Percentiles rank a stretch among this genome's conserved stretches.
Evolutionary conservation across 371 early-diverging fungal genomes (phyloP).

Genomic region (Mortierella sp.): DNA sequence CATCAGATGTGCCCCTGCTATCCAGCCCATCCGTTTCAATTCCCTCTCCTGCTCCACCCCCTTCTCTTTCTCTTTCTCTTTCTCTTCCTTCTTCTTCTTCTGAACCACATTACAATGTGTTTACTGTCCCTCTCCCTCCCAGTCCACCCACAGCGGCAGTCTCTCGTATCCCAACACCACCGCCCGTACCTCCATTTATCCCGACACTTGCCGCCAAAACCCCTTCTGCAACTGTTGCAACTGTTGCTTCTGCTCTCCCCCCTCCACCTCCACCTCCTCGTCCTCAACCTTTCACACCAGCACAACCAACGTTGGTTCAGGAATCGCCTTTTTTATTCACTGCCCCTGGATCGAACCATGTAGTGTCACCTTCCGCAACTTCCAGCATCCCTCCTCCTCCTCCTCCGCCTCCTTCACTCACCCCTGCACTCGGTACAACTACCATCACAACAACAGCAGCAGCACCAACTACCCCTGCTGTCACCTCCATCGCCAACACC

Average conservation of each 20-base stretch:
- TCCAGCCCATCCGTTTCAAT: background rate
- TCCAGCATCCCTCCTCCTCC: conserved; percentile 9
- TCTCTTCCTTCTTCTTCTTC: background rate
- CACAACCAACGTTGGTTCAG: background rate
- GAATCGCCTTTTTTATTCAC: background rate
- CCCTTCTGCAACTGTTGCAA: background rate
- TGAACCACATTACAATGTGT: background rate
- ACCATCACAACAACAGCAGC: background rate
- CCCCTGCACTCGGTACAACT: background rate
- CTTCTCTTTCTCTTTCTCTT: background rate
- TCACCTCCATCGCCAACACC: background rate
- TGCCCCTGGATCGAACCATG: conserved; percentile 6
- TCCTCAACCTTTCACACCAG: conserved; percentile 4
- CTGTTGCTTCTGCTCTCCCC: background rate
- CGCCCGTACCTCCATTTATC: conserved; percentile 10
- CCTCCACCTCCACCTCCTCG: conserved; percentile 13
- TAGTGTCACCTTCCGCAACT: background rate
- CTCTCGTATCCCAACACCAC: background rate
- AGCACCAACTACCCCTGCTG: background rate
- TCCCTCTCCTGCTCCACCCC: conserved; percentile 1
- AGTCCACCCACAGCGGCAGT: background rate
- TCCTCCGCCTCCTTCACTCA: conserved; percentile 25
- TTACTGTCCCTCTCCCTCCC: background rate
- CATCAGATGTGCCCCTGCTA: background rate
- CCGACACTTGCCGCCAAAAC: background rate